Evolutionary conservation across 208 protist genomes (phyloP).

Genomic region (Trypanosoma cruzi): DNA sequence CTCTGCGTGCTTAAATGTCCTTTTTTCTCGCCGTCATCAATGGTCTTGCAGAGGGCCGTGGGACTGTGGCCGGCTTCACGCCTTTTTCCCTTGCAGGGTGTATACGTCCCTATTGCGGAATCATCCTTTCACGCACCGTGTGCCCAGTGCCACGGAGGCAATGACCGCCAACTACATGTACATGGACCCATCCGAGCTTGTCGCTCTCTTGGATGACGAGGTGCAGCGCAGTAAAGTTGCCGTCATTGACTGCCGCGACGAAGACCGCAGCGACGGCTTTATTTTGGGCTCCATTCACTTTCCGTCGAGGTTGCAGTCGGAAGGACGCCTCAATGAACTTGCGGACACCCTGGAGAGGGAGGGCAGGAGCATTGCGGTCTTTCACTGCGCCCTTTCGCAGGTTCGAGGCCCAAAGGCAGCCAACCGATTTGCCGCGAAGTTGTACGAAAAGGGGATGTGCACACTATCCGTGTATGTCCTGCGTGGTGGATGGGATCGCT

Average conservation of each 20-base stretch:
- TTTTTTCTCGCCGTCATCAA: neutral
- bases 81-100: neutral
- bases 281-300: slow-evolving; percentile 57
- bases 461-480: slow-evolving; percentile 62
- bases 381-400: slow-evolving; percentile 81
- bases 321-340: slow-evolving; percentile 36
- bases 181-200: slow-evolving; percentile 57
- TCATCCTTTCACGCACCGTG: neutral
- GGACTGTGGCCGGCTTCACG: neutral
- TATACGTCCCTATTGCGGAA: neutral
- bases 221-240: slow-evolving; percentile 28
- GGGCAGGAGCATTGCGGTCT: slow-evolving; percentile 45
- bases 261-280: slow-evolving; percentile 59
- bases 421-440: slow-evolving; percentile 47
- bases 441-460: slow-evolving; percentile 36
- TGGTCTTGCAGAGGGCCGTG: neutral
- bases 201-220: slow-evolving; percentile 53
- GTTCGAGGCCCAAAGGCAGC: slow-evolving; percentile 68
- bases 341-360: slow-evolving; percentile 36
- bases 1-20: neutral
- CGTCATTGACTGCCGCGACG: slow-evolving; percentile 79
- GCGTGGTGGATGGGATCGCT: slow-evolving; percentile 67
- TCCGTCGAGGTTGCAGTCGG: slow-evolving; percentile 41
- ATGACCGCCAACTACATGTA: slow-evolving; percentile 57
- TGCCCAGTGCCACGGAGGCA: neutral